phyloP scores from a whole-genome alignment of 1,284 basidiomycete genomes.

The Salmacisia buchloeana region DNA sequence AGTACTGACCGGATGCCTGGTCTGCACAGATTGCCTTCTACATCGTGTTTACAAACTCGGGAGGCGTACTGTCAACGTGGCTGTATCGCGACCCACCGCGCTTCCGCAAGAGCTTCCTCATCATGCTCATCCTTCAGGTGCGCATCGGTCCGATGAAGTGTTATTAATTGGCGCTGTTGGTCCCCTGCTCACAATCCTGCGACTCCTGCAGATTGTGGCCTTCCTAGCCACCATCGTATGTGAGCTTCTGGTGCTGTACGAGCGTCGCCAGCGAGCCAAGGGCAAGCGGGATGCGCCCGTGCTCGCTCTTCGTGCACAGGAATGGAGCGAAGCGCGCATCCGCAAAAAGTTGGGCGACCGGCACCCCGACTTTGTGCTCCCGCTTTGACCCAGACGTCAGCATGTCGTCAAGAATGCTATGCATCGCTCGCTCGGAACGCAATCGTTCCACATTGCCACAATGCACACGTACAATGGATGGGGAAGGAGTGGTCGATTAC shows the following conservation, averaged over 20 bases:
- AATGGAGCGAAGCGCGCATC: slow-evolving; percentile 31
- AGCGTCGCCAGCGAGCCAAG: slow-evolving; percentile 23
- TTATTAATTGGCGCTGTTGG: no score
- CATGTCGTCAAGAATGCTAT: background rate
- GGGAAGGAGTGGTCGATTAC: no score
- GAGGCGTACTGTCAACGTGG: slow-evolving; percentile 35
- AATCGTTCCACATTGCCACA: background rate
- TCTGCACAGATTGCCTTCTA: slow-evolving; percentile 32
- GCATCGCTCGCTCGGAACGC: background rate
- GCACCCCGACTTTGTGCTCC: slow-evolving; percentile 30
- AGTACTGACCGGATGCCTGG: no score
- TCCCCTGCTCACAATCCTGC: no score
- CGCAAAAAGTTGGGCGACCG: slow-evolving; percentile 38
- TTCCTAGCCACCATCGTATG: slow-evolving; percentile 22
- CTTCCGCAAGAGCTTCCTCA: slow-evolving; percentile 27
- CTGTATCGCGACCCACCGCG: slow-evolving; percentile 32
- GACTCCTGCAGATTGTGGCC: slow-evolving; percentile 8
- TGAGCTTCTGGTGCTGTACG: slow-evolving; percentile 33
- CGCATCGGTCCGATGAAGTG: no score
- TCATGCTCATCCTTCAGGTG: slow-evolving; percentile 29
- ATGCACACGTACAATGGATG: no score
- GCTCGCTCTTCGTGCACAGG: slow-evolving; percentile 16
- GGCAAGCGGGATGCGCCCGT: slow-evolving; percentile 33
- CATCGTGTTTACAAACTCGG: slow-evolving; percentile 37
- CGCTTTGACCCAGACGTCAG: background rate